These are phyloP conservation scores for Mycena chlorophos DNA, from an alignment of 768 basidiomycete genomes.

Conservation along the genomic window DNA sequence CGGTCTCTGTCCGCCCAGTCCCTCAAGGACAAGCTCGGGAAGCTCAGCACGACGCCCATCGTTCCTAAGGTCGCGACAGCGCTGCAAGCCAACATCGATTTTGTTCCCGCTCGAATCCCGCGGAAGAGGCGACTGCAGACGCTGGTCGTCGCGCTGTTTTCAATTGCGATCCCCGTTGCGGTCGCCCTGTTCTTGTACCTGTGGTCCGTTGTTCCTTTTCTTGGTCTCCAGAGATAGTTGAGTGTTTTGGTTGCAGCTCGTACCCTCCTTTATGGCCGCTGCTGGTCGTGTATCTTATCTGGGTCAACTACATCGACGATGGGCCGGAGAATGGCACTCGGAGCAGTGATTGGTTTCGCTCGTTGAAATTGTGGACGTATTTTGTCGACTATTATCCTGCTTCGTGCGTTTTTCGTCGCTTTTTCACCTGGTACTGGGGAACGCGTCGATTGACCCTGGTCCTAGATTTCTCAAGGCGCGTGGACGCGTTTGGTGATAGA, in stretches of 20 bases:
- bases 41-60: constrained; percentile 56
- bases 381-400: constrained; percentile 93
- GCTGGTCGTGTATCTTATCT: constrained; percentile 72
- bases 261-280: constrained; percentile 88
- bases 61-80: constrained; percentile 54
- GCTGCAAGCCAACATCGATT: constrained; percentile 76
- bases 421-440: constrained; percentile 23
- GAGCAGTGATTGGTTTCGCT: constrained; percentile 73
- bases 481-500: neutral
- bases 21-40: constrained; percentile 62
- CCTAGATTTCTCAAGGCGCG: constrained; percentile 56
- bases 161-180: constrained; percentile 71
- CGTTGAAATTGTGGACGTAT: constrained; percentile 74
- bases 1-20: constrained; percentile 61
- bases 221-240: neutral
- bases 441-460: neutral
- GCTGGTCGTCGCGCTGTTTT: constrained; percentile 85
- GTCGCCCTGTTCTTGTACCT: constrained; percentile 72
- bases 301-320: constrained; percentile 74
- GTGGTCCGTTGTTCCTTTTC: constrained; percentile 54
- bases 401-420: constrained; percentile 55
- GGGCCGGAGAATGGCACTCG: constrained; percentile 75
- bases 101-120: constrained; percentile 85
- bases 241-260: constrained; percentile 53
- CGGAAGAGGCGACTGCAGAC: constrained; percentile 86